Evolutionary conservation across 2,329 filamentous ascomycete species (phyloP).

Genomic region (Westerdykella ornata): DNA sequence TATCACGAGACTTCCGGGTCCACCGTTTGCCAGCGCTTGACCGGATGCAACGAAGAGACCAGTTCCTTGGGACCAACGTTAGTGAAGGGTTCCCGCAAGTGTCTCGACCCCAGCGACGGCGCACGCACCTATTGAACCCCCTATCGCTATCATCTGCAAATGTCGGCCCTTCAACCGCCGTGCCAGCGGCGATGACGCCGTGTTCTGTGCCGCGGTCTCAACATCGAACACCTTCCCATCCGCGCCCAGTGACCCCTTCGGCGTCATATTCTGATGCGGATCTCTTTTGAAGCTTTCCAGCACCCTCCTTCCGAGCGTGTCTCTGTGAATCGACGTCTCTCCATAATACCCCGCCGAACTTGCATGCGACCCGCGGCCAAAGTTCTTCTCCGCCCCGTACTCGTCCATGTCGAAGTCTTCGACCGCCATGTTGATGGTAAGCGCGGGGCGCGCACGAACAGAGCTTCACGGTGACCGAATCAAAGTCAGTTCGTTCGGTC

Average conservation of each 20-base stretch:
- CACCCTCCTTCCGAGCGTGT: constrained; percentile 38
- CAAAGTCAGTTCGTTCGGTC: too few relatives aligned
- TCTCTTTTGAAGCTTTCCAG: constrained; percentile 38
- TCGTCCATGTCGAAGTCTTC: constrained; percentile 25
- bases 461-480: too few relatives aligned
- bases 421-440: constrained; percentile 18
- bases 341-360: constrained; percentile 32
- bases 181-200: constrained; percentile 67
- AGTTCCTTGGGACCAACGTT: constrained; percentile 23
- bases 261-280: constrained; percentile 41
- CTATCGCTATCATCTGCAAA: constrained; percentile 96
- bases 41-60: constrained; percentile 79
- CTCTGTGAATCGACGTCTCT: constrained; percentile 29
- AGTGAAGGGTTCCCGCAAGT: constrained; percentile 6
- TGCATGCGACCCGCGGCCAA: constrained; percentile 30
- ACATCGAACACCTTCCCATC: constrained; percentile 56
- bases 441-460: constrained; percentile 1
- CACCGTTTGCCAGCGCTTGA: constrained; percentile 34
- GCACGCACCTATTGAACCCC: constrained; percentile 63
- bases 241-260: constrained; percentile 42
- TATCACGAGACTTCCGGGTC: constrained; percentile 34
- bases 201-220: constrained; percentile 55
- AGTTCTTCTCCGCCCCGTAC: constrained; percentile 37
- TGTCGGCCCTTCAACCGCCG: constrained; percentile 54
- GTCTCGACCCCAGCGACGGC: neutral